These are phyloP conservation scores for Syncephalastrum racemosum DNA, from an alignment of 371 early-diverging fungal genomes.

Conservation along the genomic window DNA sequence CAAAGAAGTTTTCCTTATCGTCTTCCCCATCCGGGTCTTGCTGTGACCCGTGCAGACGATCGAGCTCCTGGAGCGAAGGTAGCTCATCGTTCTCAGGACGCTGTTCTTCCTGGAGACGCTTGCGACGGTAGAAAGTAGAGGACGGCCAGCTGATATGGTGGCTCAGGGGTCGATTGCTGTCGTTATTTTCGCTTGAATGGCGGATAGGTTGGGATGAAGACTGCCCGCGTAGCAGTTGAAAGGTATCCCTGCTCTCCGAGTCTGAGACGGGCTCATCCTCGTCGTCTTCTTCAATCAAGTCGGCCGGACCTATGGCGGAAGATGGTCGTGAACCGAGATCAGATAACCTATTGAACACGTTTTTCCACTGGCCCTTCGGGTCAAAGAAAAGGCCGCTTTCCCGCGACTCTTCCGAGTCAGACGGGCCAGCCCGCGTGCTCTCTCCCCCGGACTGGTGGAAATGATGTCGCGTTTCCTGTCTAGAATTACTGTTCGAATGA, in stretches of 20 bases:
- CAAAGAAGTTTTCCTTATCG: constrained; percentile 29
- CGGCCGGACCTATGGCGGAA: neutral
- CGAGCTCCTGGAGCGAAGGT: too few relatives aligned
- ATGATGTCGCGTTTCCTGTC: neutral
- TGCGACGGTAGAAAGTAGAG: too few relatives aligned
- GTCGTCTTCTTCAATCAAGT: constrained; percentile 1
- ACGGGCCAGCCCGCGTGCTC: too few relatives aligned
- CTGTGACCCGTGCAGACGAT: neutral
- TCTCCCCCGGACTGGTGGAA: neutral
- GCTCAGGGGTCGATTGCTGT: too few relatives aligned
- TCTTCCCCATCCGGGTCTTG: neutral
- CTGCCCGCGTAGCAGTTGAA: constrained; percentile 23
- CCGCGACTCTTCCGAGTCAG: neutral
- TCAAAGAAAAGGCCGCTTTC: constrained; percentile 10
- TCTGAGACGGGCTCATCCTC: constrained; percentile 6
- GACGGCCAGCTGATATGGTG: too few relatives aligned
- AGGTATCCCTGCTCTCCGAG: constrained; percentile 28
- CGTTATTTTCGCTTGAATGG: too few relatives aligned
- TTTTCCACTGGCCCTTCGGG: constrained; percentile 7
- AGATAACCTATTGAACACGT: constrained; percentile 9
- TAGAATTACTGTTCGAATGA: constrained; percentile 1
- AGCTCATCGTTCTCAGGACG: too few relatives aligned
- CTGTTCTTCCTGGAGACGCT: too few relatives aligned
- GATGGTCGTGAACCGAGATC: too few relatives aligned
- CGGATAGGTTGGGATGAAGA: too few relatives aligned